Conservation (phyloP, 768 basidiomycete species). For the Tulasnella sp. region DNA sequence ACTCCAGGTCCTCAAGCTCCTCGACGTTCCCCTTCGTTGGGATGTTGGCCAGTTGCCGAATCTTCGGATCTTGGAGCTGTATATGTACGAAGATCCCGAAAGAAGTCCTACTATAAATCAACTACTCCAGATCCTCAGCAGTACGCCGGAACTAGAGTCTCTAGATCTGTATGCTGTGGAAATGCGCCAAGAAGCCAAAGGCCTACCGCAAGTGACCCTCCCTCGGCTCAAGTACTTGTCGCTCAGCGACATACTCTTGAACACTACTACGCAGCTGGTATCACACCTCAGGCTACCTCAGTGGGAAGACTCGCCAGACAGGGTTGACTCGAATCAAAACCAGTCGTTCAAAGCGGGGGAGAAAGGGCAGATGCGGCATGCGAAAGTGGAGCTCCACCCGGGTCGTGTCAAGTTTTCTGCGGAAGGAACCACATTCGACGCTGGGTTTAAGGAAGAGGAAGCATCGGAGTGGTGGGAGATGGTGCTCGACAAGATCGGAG, state of each 20-base stretch:
- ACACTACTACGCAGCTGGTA: neutral
- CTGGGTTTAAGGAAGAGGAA: neutral
- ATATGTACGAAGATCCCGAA: neutral
- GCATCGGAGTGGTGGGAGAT: neutral
- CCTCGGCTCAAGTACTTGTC: neutral
- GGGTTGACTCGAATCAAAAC: neutral
- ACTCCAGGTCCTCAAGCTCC: neutral
- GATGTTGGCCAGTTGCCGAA: neutral
- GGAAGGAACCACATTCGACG: neutral
- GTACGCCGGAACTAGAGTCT: neutral
- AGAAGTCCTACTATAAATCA: neutral
- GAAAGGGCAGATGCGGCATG: neutral
- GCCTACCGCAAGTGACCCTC: neutral
- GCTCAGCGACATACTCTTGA: neutral
- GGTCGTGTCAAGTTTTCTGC: neutral
- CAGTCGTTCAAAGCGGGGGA: neutral
- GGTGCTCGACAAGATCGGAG: neutral
- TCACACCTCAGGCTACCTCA: neutral
- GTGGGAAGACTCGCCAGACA: neutral
- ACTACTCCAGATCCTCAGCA: neutral
- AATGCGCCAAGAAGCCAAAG: neutral
- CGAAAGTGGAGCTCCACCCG: neutral
- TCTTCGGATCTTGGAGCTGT: neutral
- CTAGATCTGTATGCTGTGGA: neutral
- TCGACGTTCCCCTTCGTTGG: neutral